A percentile compares a stretch with the other conserved stretches of the same genome.
phyloP scores from a whole-genome alignment of 1,284 basidiomycete species.

The Cutaneotrichosporon dermatis region DNA sequence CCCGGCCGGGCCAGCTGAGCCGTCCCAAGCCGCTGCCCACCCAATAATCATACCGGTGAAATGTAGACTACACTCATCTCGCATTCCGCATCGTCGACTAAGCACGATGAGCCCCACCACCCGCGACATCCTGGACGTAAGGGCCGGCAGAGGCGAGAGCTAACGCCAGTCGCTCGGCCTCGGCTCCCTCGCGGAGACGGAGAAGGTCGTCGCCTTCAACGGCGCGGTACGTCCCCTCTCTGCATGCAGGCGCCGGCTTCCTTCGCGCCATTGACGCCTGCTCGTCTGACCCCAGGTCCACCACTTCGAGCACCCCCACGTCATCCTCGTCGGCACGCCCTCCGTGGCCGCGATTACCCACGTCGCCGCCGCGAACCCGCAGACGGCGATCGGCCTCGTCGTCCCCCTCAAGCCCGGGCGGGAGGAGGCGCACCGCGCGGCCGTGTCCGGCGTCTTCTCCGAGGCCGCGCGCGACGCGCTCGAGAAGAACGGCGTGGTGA shows the following conservation, averaged over 20 bases:
- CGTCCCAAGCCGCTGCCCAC: too few relatives aligned
- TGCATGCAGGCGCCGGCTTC: neutral
- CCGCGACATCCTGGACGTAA: too few relatives aligned
- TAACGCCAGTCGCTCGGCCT: slow-evolving; percentile 1
- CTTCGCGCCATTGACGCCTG: neutral
- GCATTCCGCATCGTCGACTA: too few relatives aligned
- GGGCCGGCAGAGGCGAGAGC: too few relatives aligned
- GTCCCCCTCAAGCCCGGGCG: neutral
- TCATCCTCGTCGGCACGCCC: slow-evolving; percentile 6
- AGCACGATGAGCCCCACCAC: too few relatives aligned
- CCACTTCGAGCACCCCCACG: neutral
- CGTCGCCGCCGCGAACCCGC: slow-evolving; percentile 4
- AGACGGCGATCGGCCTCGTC: slow-evolving; percentile 7
- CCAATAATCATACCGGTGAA: too few relatives aligned
- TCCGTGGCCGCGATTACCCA: neutral
- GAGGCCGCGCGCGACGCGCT: neutral
- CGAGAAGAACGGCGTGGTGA: neutral
- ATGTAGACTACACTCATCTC: too few relatives aligned
- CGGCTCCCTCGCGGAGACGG: neutral
- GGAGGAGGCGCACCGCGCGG: neutral
- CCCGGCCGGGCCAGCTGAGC: too few relatives aligned
- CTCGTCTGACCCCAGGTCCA: neutral
- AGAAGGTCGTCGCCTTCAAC: neutral
- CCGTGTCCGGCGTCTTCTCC: slow-evolving; percentile 5
- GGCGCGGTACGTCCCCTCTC: neutral